Conservation (phyloP, 495 filamentous ascomycete species). For the Oleoguttula mirabilis region DNA sequence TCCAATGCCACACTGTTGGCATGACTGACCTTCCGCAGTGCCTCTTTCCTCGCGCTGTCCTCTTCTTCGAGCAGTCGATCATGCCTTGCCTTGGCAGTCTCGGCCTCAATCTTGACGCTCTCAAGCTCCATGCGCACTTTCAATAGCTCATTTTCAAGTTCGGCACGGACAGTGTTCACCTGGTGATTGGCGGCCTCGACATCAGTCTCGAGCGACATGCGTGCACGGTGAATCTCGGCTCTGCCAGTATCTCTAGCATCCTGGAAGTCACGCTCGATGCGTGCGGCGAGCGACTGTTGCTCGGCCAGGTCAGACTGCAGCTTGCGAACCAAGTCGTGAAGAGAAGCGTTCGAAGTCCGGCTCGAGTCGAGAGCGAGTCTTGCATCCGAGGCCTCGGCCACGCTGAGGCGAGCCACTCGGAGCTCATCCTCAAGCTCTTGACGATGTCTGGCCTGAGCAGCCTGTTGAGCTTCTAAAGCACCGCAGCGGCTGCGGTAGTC, state of each 20-base stretch:
- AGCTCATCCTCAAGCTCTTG: conserved; percentile 73
- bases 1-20: conserved; percentile 52
- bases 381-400: conserved; percentile 40
- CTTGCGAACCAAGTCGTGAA: conserved; percentile 52
- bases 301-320: conserved; percentile 58
- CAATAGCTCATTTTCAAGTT: conserved; percentile 60
- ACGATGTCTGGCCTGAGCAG: conserved; percentile 59
- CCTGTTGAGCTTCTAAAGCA: conserved; percentile 10
- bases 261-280: conserved; percentile 70
- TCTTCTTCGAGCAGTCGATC: conserved; percentile 70
- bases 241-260: conserved; percentile 66
- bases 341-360: conserved; percentile 42
- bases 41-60: conserved; percentile 38
- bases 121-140: conserved; percentile 60
- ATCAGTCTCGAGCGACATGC: conserved; percentile 65
- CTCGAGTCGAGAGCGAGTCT: conserved; percentile 43
- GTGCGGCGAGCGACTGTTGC: conserved; percentile 46
- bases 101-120: conserved; percentile 56
- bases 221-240: conserved; percentile 64
- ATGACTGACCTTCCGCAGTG: conserved; percentile 44
- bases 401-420: conserved; percentile 37
- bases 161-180: conserved; percentile 63
- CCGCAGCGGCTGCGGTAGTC: conserved; percentile 51
- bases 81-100: conserved; percentile 58
- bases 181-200: conserved; percentile 70